Percentiles rank a stretch among this genome's conserved stretches.
phyloP scores from a whole-genome alignment of 2,329 filamentous ascomycete species.

The Alternaria triticimaculans region DNA sequence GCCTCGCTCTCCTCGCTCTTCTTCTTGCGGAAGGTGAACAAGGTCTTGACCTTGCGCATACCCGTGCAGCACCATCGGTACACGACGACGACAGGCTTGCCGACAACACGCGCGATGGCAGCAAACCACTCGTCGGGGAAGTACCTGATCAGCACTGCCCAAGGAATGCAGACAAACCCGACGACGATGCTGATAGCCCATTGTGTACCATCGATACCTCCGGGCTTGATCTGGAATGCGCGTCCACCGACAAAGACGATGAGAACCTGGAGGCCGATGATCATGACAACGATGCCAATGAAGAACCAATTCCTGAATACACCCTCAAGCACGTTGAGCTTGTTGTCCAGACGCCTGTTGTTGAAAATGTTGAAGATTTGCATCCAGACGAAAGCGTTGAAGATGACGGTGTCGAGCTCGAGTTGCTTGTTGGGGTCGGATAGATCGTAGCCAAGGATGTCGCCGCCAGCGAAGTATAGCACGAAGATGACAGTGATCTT shows the following conservation, averaged over 20 bases:
- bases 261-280: slow-evolving; percentile 63
- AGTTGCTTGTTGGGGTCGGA: slow-evolving; percentile 45
- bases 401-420: slow-evolving; percentile 66
- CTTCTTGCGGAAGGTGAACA: slow-evolving; percentile 26
- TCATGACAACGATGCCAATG: slow-evolving; percentile 63
- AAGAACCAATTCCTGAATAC: slow-evolving; percentile 65
- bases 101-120: slow-evolving; percentile 24
- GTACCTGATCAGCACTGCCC: slow-evolving; percentile 58
- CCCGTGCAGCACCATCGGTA: slow-evolving; percentile 24
- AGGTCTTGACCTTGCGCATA: slow-evolving; percentile 13
- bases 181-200: slow-evolving; percentile 63
- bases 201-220: slow-evolving; percentile 62
- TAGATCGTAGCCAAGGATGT: slow-evolving; percentile 62
- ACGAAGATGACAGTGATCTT: slow-evolving; percentile 66
- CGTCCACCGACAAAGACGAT: slow-evolving; percentile 65
- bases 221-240: slow-evolving; percentile 60
- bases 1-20: slow-evolving; percentile 23
- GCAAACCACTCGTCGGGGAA: slow-evolving; percentile 57
- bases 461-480: slow-evolving; percentile 66
- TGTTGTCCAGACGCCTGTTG: slow-evolving; percentile 68
- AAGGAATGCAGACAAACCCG: slow-evolving; percentile 60
- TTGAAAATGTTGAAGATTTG: slow-evolving; percentile 76
- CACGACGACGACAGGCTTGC: slow-evolving; percentile 29
- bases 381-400: slow-evolving; percentile 76
- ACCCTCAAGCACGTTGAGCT: slow-evolving; percentile 67